phyloP scores from a whole-genome alignment of 1,139 yeast genomes.

The Hansenula lynferdii region DNA sequence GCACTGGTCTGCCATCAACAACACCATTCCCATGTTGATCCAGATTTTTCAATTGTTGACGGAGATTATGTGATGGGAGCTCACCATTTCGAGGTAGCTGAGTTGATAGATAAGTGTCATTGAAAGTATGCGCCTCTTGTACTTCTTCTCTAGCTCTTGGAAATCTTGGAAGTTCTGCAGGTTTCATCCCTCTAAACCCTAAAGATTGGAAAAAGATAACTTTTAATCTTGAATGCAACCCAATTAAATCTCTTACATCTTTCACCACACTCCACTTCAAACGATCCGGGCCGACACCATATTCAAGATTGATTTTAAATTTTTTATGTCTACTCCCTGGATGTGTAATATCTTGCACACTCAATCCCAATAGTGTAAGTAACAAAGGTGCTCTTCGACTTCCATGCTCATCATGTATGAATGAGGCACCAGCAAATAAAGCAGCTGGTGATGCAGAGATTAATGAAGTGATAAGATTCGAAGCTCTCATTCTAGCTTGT shows the following conservation, averaged over 20 bases:
- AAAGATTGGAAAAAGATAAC: slow-evolving; percentile 39
- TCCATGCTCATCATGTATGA: slow-evolving; percentile 74
- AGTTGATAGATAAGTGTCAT: slow-evolving; percentile 23
- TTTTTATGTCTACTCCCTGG: slow-evolving; percentile 23
- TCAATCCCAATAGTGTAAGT: slow-evolving; percentile 65
- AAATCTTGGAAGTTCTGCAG: slow-evolving; percentile 37
- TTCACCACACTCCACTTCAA: slow-evolving; percentile 78
- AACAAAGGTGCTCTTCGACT: slow-evolving; percentile 78
- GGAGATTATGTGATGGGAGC: neutral
- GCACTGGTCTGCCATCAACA: neutral
- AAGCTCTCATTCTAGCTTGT: slow-evolving; percentile 36
- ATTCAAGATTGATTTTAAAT: slow-evolving; percentile 71
- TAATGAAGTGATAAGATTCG: slow-evolving; percentile 58
- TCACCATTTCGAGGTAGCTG: neutral
- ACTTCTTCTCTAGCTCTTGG: slow-evolving; percentile 29
- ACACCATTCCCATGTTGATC: slow-evolving; percentile 1
- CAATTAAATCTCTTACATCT: slow-evolving; percentile 64
- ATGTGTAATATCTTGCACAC: slow-evolving; percentile 38
- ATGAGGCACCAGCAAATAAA: slow-evolving; percentile 67
- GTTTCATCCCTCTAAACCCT: slow-evolving; percentile 24
- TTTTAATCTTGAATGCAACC: slow-evolving; percentile 64
- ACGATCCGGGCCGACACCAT: slow-evolving; percentile 81
- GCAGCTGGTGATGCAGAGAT: slow-evolving; percentile 79
- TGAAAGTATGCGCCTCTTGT: slow-evolving; percentile 19
- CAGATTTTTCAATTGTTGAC: neutral